These are phyloP conservation scores for Boletellus deceptivus DNA, from an alignment of 1,284 basidiomycete species.

Conservation along the genomic window DNA sequence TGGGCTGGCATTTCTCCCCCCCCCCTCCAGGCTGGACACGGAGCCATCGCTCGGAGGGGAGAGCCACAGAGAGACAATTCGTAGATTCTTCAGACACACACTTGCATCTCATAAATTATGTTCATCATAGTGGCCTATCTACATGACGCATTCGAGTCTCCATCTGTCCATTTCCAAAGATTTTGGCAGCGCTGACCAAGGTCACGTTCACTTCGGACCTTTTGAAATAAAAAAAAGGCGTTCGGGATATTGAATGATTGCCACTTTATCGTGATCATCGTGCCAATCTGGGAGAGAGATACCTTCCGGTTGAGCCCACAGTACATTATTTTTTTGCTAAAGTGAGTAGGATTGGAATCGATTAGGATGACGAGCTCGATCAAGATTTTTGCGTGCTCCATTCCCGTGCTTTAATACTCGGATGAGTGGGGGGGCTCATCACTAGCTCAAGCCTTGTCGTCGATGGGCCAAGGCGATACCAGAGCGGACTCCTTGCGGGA, in stretches of 20 bases:
- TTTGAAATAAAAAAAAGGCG: not conserved
- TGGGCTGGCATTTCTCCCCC: slow-evolving; percentile 5
- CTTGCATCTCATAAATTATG: slow-evolving; percentile 31
- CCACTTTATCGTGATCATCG: slow-evolving; percentile 18
- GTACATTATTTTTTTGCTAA: not conserved
- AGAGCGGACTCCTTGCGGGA: not conserved
- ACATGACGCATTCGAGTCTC: not conserved
- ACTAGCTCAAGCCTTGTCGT: not conserved
- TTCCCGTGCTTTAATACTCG: slow-evolving; percentile 12
- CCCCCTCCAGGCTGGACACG: slow-evolving; percentile 4
- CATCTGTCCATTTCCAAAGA: not conserved
- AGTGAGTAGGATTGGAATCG: not conserved
- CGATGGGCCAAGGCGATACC: slow-evolving; percentile 6
- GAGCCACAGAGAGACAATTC: slow-evolving; percentile 11
- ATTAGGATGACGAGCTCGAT: slow-evolving; percentile 4
- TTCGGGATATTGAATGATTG: slow-evolving; percentile 20
- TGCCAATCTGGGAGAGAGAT: slow-evolving; percentile 9
- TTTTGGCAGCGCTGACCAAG: not conserved
- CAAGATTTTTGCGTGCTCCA: slow-evolving; percentile 1
- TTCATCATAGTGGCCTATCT: slow-evolving; percentile 16
- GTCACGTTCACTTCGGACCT: slow-evolving; percentile 32
- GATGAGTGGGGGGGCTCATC: not conserved
- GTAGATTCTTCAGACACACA: slow-evolving; percentile 23
- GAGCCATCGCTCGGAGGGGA: slow-evolving; percentile 9
- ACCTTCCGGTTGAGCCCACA: too few species aligned